Conservation (phyloP, 345 rosid species). For the Hibiscus mutabilis region DNA sequence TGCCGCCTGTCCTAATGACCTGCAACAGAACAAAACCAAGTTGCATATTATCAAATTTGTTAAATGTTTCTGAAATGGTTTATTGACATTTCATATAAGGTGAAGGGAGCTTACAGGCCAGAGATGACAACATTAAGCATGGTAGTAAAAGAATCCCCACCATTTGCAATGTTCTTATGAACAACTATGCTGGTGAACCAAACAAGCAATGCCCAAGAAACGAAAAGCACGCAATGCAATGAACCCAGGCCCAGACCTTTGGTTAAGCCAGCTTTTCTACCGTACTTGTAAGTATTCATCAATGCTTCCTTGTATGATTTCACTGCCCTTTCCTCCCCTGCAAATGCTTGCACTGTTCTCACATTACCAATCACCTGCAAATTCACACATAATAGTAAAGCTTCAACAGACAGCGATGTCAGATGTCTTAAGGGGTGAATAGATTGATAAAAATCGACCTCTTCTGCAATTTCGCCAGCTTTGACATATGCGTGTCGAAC, state of each 20-base stretch:
- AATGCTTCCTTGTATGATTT: constrained; percentile 62
- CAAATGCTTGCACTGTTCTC: constrained; percentile 94
- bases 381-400: too few species aligned
- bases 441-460: constrained; percentile 35
- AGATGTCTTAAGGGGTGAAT: not conserved
- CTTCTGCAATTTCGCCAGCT: constrained; percentile 96
- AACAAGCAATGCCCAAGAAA: constrained; percentile 92
- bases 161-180: constrained; percentile 72
- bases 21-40: constrained; percentile 19
- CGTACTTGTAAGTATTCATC: constrained; percentile 59
- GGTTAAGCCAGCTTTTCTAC: constrained; percentile 78
- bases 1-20: constrained; percentile 90
- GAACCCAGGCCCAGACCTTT: constrained; percentile 93
- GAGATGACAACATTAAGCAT: constrained; percentile 96
- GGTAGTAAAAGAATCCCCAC: constrained; percentile 94
- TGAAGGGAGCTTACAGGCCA: constrained; percentile 61
- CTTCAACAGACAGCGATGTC: not conserved
- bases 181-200: constrained; percentile 90
- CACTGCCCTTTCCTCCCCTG: constrained; percentile 89
- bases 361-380: constrained; percentile 89
- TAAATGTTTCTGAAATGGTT: too few species aligned
- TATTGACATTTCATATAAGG: too few species aligned
- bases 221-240: constrained; percentile 68
- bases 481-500: constrained; percentile 82
- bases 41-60: too few species aligned